Base-by-base conservation (phyloP, 208 protist species). In the Endotrypanum monterogeii region DNA sequence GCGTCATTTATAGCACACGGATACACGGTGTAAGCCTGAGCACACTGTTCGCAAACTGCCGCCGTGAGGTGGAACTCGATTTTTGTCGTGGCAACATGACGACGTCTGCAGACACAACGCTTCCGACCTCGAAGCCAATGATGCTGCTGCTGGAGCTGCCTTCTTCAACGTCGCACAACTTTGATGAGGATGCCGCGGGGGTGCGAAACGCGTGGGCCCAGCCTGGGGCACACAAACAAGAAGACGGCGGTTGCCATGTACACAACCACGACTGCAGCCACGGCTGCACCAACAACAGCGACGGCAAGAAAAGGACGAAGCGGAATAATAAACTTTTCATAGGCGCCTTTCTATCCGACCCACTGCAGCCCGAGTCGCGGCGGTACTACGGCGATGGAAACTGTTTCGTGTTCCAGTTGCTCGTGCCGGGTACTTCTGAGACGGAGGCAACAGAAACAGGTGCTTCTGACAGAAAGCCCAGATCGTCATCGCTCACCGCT, bases 321-420 rank as follows among this genome's bases (percentile, higher is more conserved):
- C 5, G 44, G 12, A 48, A 48, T 48, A 5, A 48, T 48, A 48
- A 76, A 46, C 44, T 88, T 44, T 84, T 92, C 37, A 79, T 95
- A 61, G 91, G 91, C 1, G 91, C 85, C 0, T 93, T 76, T 56
- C 72, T 95, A 16, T 92, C 86, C 39, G 74, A 93, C 51, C 46
- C 85, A 32, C 76, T 92, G 12, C 71, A 57, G 2, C 20, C 73
- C 6, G 83, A 88, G 39, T 83, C 75, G 0, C 85, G 78, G 0
- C 86, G 87, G 5, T 95, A 90, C 83, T 95, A 93, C 74, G 91
- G 91, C 51, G 82, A 39, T 14, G 74, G 70, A 57, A 87, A 89
- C 7, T 92, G 85, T 11, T 95, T 95, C 83, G 85, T 95, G 1
- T 95, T 92, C 75, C 91, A 95, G 66, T 39, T 95, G 16, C 76